Evolutionary conservation across 345 rosid genomes (phyloP).

Genomic region (Populus ilicifolia): DNA sequence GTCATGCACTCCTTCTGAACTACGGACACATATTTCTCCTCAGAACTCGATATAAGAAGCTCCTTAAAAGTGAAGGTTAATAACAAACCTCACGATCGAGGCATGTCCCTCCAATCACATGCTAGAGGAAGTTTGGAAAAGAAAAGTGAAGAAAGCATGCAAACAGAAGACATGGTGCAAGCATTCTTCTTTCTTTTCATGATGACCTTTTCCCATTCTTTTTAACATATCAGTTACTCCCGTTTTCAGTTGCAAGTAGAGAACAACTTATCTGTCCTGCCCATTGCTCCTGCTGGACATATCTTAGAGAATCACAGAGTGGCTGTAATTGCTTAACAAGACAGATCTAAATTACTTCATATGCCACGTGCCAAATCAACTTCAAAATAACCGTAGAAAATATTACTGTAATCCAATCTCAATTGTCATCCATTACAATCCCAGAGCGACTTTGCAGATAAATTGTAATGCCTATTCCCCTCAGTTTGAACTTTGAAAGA

Average conservation of each 20-base stretch:
- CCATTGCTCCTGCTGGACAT: not conserved
- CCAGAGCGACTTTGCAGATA: not conserved
- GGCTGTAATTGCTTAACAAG: not conserved
- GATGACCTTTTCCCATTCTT: not conserved
- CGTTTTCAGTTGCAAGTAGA: not conserved
- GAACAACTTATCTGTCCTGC: not conserved
- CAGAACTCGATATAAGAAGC: not conserved
- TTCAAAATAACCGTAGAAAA: not conserved
- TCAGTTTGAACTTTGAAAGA: not conserved
- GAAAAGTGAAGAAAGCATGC: not conserved
- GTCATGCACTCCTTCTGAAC: not conserved
- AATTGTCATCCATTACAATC: not conserved
- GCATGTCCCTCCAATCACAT: not conserved
- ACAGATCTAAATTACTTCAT: not conserved
- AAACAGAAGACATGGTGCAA: no score
- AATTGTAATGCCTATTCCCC: not conserved
- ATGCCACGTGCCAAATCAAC: not conserved
- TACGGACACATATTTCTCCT: not conserved
- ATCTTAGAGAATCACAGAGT: not conserved
- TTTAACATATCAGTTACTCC: not conserved
- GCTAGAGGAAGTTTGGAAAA: not conserved
- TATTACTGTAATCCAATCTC: not conserved
- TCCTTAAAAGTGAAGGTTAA: not conserved
- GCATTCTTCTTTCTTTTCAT: not conserved
- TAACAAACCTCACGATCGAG: not conserved